Percentiles rank a stretch among this genome's conserved stretches.
Conservation (phyloP, 1,284 basidiomycete species). For the Abortiporus biennis region DNA sequence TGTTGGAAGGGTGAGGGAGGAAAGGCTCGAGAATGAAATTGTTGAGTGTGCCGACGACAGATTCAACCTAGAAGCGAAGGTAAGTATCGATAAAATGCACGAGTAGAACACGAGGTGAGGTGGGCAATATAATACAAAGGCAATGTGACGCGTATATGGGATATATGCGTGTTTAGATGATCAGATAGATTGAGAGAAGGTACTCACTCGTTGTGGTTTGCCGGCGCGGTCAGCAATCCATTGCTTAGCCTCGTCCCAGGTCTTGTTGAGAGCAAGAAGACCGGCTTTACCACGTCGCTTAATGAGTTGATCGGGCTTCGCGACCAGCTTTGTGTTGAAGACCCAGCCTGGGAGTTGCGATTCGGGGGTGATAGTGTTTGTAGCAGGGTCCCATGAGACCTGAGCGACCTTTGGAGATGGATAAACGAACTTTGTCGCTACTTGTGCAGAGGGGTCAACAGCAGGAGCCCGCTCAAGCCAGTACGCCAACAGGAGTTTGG, state of each 20-base stretch:
- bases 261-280: slow-evolving; percentile 90
- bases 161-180: not conserved
- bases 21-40: slow-evolving; percentile 99
- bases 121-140: slow-evolving; percentile 9
- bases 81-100: slow-evolving; percentile 8
- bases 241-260: slow-evolving; percentile 78
- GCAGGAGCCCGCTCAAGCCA: slow-evolving; percentile 87
- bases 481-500: slow-evolving; percentile 90
- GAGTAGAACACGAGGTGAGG: slow-evolving; percentile 9
- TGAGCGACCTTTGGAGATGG: slow-evolving; percentile 73
- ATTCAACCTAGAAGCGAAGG: slow-evolving; percentile 66
- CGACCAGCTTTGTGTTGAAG: slow-evolving; percentile 83
- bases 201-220: slow-evolving; percentile 82
- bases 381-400: slow-evolving; percentile 82
- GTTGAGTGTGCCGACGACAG: slow-evolving; percentile 90
- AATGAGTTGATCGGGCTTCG: slow-evolving; percentile 97
- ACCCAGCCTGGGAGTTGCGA: slow-evolving; percentile 81
- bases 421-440: slow-evolving; percentile 59
- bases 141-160: slow-evolving; percentile 5
- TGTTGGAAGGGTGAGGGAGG: slow-evolving; percentile 89
- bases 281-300: slow-evolving; percentile 99
- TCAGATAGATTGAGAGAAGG: slow-evolving; percentile 8
- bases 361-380: slow-evolving; percentile 78
- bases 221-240: slow-evolving; percentile 93
- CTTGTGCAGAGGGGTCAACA: slow-evolving; percentile 41